phyloP scores from a whole-genome alignment of 2,329 filamentous ascomycete species.

The Ophiostoma ulmi region DNA sequence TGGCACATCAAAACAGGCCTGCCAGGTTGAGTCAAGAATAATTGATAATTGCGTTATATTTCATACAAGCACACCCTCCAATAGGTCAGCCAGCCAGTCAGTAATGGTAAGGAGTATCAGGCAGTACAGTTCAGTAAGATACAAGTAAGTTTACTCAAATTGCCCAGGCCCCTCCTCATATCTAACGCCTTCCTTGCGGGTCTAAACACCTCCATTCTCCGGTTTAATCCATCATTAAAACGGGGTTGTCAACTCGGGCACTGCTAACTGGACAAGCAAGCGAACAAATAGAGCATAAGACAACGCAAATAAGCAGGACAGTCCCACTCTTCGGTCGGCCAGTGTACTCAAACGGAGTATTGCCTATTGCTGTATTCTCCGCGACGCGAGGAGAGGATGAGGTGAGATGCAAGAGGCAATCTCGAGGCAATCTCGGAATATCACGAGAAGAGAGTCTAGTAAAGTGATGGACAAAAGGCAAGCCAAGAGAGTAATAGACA shows the following conservation, averaged over 20 bases:
- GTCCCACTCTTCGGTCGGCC: constrained; percentile 6
- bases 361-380: constrained; percentile 10
- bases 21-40: not conserved
- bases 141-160: not conserved
- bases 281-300: not conserved
- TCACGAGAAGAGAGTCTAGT: not conserved
- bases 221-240: constrained; percentile 5
- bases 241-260: constrained; percentile 5
- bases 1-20: not conserved
- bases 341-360: constrained; percentile 7
- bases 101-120: not conserved
- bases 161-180: constrained; percentile 11
- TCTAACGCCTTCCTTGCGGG: constrained; percentile 11
- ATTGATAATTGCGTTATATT: constrained; percentile 3
- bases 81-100: no score
- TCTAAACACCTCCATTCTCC: constrained; percentile 1
- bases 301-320: not conserved
- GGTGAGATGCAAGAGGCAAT: not conserved
- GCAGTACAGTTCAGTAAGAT: not conserved
- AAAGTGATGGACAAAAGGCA: not conserved
- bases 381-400: not conserved
- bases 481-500: not conserved
- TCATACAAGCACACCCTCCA: not conserved
- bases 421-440: not conserved
- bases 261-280: not conserved